Conservation (phyloP, 2,329 filamentous ascomycete genomes). For the Colletotrichum sp. region DNA sequence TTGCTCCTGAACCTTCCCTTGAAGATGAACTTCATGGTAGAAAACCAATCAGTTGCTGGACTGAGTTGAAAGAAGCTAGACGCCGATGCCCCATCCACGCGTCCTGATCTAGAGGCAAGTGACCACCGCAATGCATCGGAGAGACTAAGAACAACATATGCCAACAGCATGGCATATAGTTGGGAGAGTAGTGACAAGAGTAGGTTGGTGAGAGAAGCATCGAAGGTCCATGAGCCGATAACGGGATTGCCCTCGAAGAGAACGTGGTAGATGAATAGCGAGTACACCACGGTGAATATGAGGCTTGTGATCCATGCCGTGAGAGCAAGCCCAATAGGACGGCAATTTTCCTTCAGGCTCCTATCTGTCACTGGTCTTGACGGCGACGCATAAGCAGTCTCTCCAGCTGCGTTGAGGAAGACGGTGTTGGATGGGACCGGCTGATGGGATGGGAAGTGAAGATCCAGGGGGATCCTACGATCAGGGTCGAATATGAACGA, state of each 20-base stretch:
- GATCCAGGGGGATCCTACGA: background rate
- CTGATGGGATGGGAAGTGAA: background rate
- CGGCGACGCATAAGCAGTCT: background rate
- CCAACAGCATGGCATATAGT: constrained; percentile 5
- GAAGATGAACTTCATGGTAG: constrained; percentile 10
- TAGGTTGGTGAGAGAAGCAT: constrained; percentile 11
- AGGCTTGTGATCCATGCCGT: background rate
- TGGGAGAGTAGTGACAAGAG: constrained; percentile 9
- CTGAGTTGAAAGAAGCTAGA: constrained; percentile 17
- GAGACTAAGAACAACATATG: background rate
- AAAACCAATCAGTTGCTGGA: constrained; percentile 18
- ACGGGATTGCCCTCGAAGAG: constrained; percentile 5
- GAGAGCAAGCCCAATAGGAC: background rate
- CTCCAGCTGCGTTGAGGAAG: background rate
- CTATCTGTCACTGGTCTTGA: background rate
- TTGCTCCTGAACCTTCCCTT: background rate
- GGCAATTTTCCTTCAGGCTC: background rate
- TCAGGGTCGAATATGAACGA: background rate
- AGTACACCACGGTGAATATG: constrained; percentile 7
- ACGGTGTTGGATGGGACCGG: background rate
- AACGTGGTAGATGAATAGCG: constrained; percentile 7
- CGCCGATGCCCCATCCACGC: background rate
- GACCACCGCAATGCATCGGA: constrained; percentile 14
- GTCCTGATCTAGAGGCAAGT: background rate
- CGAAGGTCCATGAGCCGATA: background rate